Conservation (phyloP, 2,329 filamentous ascomycete species). For the Beauveria rudraprayagi region DNA sequence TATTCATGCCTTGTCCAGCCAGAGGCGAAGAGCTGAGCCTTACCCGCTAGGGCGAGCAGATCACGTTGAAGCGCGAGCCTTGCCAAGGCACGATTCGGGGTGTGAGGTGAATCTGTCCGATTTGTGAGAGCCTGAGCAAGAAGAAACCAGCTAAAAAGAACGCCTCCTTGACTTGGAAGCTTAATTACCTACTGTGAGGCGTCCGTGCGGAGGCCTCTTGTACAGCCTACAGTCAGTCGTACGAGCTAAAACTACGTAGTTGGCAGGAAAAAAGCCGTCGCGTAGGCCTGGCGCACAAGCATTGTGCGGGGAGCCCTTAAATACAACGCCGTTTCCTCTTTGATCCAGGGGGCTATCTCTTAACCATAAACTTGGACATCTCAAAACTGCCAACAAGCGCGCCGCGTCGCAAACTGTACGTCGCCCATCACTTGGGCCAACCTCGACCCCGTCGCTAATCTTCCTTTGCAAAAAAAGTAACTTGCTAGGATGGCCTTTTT, state of each 20-base stretch:
- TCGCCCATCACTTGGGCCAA: too few species aligned
- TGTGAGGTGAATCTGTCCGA: neutral
- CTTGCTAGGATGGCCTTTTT: slow-evolving; percentile 35
- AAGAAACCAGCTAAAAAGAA: neutral
- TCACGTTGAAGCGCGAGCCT: neutral
- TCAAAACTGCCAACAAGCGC: neutral
- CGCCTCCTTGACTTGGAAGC: neutral
- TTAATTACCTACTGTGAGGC: neutral
- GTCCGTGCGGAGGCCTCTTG: slow-evolving; percentile 3
- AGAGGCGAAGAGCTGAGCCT: neutral
- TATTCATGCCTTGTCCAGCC: neutral
- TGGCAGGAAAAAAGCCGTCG: neutral
- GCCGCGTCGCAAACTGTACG: neutral
- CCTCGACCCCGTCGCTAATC: neutral
- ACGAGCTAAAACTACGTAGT: neutral
- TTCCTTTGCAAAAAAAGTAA: neutral
- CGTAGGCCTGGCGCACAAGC: neutral
- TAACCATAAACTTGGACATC: neutral
- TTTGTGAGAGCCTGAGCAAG: neutral
- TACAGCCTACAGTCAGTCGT: neutral
- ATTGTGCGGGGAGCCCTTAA: neutral
- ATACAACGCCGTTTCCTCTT: neutral
- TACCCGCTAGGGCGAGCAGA: neutral
- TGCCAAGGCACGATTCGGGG: neutral
- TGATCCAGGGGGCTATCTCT: neutral